phyloP scores from a whole-genome alignment of 1,139 yeast species.

The Blastobotrys persicus region DNA sequence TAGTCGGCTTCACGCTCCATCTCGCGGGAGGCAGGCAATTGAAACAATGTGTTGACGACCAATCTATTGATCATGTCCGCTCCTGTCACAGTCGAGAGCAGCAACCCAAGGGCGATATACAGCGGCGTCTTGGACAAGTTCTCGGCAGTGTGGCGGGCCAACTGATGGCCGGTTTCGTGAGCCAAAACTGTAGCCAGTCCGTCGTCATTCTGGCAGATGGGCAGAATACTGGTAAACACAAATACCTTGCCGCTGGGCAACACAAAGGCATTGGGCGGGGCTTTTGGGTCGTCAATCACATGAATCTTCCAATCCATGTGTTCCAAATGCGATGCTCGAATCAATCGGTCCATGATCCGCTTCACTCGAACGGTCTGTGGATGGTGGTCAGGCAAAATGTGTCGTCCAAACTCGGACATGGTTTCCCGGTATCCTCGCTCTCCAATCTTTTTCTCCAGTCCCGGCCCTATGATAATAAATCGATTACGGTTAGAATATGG shows the following conservation, averaged over 20 bases:
- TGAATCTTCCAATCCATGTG: constrained; percentile 71
- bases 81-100: constrained; percentile 53
- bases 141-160: constrained; percentile 90
- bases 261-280: constrained; percentile 93
- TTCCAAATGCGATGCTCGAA: constrained; percentile 39
- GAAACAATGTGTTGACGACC: constrained; percentile 57
- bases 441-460: constrained; percentile 68
- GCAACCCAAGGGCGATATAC: constrained; percentile 51
- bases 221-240: constrained; percentile 75
- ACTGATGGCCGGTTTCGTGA: constrained; percentile 91
- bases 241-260: constrained; percentile 95
- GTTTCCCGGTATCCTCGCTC: constrained; percentile 64
- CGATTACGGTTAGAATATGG: constrained; percentile 77
- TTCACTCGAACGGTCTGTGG: constrained; percentile 53
- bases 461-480: constrained; percentile 68
- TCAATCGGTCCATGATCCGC: constrained; percentile 59
- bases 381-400: constrained; percentile 41
- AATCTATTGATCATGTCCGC: constrained; percentile 52
- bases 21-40: constrained; percentile 82
- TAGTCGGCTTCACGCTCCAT: constrained; percentile 97
- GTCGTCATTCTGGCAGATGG: constrained; percentile 76
- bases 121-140: constrained; percentile 49
- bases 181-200: constrained; percentile 92
- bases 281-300: constrained; percentile 65
- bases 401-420: constrained; percentile 38